phyloP scores from a whole-genome alignment of 2,329 filamentous ascomycete species.

The Massarina eburnea region DNA sequence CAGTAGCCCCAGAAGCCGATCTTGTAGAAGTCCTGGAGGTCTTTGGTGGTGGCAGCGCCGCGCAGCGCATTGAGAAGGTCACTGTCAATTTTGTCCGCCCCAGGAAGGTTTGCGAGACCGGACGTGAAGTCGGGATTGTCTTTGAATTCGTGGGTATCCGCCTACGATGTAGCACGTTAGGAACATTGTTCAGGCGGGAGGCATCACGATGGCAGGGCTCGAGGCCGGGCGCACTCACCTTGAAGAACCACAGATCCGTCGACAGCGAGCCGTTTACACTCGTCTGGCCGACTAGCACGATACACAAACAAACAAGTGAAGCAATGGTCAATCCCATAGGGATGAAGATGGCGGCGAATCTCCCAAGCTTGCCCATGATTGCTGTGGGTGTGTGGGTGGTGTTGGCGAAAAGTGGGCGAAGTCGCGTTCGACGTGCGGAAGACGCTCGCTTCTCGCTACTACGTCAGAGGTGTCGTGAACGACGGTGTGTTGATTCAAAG shows the following conservation, averaged over 20 bases:
- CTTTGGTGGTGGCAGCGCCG: conserved; percentile 34
- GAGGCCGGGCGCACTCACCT: conserved; percentile 50
- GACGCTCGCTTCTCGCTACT: too few species aligned
- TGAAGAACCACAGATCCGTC: conserved; percentile 58
- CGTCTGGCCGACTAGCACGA: conserved; percentile 61
- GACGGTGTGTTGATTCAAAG: not conserved
- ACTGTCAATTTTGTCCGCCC: conserved; percentile 35
- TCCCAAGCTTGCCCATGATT: conserved; percentile 71
- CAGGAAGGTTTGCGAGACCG: conserved; percentile 21
- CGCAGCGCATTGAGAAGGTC: conserved; percentile 46
- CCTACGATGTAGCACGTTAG: conserved; percentile 24
- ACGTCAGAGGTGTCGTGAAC: conserved; percentile 7
- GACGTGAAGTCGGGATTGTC: conserved; percentile 47
- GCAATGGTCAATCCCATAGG: conserved; percentile 81
- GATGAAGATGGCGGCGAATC: conserved; percentile 83
- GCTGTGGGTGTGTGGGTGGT: conserved; percentile 13
- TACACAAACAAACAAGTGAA: conserved; percentile 68
- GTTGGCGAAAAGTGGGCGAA: not conserved
- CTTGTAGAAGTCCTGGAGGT: conserved; percentile 74
- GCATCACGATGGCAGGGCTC: conserved; percentile 47
- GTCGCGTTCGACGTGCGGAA: not conserved
- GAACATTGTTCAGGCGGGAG: not conserved
- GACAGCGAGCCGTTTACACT: conserved; percentile 51
- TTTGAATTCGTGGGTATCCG: conserved; percentile 55
- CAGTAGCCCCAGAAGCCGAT: conserved; percentile 90